phyloP scores from a whole-genome alignment of 331 rosid genomes.

The Arachis monticola region DNA sequence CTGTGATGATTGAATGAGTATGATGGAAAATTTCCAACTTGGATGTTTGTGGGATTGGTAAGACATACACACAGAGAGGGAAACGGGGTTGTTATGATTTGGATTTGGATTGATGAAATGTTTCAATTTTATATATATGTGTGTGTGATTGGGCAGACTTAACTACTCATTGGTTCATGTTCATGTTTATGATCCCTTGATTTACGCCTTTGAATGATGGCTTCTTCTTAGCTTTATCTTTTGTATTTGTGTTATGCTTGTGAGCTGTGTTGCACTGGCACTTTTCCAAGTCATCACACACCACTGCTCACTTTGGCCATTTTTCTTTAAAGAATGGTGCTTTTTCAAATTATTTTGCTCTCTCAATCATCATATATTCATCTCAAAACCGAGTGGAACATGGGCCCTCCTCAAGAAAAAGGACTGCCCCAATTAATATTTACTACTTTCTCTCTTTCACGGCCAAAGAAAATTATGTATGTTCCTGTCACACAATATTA shows the following conservation, averaged over 20 bases:
- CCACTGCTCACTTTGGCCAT: conserved; percentile 36
- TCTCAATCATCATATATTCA: conserved; percentile 31
- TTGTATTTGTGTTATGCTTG: neutral
- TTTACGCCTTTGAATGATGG: conserved; percentile 65
- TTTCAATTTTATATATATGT: neutral
- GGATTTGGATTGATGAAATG: neutral
- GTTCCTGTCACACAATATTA: neutral
- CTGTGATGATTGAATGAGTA: no score
- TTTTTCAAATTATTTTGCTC: neutral
- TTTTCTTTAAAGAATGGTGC: conserved; percentile 15
- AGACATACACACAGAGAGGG: neutral
- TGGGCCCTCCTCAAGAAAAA: conserved; percentile 25
- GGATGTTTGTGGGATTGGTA: neutral
- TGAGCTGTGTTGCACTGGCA: conserved; percentile 66
- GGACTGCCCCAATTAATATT: neutral
- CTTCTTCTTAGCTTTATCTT: conserved; percentile 18
- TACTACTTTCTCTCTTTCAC: neutral
- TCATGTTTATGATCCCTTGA: conserved; percentile 56
- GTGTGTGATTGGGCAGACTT: neutral
- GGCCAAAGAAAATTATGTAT: neutral
- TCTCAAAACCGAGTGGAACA: conserved; percentile 16
- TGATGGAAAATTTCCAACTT: neutral
- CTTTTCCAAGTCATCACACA: conserved; percentile 46
- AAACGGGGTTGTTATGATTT: conserved; percentile 20
- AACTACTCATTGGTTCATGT: conserved; percentile 39